Base-by-base conservation (phyloP, 2,329 filamentous ascomycete species). In the Fusarium acutatum region DNA sequence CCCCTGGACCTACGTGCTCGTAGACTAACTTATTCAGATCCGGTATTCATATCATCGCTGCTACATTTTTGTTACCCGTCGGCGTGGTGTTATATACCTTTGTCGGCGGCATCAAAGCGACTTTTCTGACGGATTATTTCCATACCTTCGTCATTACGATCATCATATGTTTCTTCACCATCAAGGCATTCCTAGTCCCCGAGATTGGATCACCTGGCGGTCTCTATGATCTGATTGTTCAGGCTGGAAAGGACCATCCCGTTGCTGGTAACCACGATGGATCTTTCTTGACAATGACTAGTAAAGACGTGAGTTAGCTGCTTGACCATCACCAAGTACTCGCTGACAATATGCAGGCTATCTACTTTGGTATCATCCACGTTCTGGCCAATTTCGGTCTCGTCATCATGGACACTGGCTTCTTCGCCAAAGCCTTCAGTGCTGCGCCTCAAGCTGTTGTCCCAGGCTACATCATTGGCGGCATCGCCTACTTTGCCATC, bases 271-370 rank as follows among this genome's bases (percentile, higher is more conserved):
- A 90, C 41, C 79, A 87, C 6, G 18, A 50, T 86, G 54, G 88
- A 1, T 87, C 86, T 0, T 88, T 87, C 65, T 62, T 90, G 58
- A 89, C 88, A 0, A 87, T 90, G 86, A 88, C 84, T 0, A 88
- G 86, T 6, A 86, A 87, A 88, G 62, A 81, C 24, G 84, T 85
- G 38, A 70, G 79, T 74, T 22, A 18, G 5, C 18, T 26, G 5
- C 15, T 13, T 13, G 9, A 17, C 7, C 3, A 28, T n/a, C n/a
- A n/a, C n/a, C n/a, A n/a, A n/a, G 17, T 4, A 7, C 4, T 15
- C 3, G 8, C 49, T 62, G 6, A 18, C 12, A 15, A 5, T 12
- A n/a, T 17, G 1, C 43, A 86, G 81, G 86, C 82, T 7, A 86
- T 88, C 0, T 77, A 87, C 0, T 88, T 88, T 28, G 86, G 84